Base-by-base conservation (phyloP, 805 yeast genomes). In the Ogataea dorogensis region DNA sequence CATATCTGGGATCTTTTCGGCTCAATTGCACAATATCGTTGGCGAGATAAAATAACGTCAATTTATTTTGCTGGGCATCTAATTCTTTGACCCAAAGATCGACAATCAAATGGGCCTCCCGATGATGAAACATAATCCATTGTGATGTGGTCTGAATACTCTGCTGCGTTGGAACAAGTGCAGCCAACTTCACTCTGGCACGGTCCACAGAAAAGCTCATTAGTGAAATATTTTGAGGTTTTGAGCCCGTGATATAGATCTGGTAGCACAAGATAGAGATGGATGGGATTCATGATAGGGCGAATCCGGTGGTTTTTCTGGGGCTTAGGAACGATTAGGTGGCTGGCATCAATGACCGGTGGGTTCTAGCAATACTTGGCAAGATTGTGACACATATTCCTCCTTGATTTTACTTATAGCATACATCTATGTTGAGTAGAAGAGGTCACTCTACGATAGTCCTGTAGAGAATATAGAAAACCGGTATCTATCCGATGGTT, bases 11-110 rank as follows among this genome's bases (percentile, higher is more conserved):
- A 49, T 78, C 76, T 21, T 81, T 78, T 40, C 79, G 69, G 3
- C 88, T 77, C 54, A 83, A 83, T 58, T 86, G 96, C 1, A 86
- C 81, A 15, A 86, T 79, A 47, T 86, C 96, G 56, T 86, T 86
- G 33, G 83, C 81, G 10, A 86, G 64, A 51, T 86, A 86, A 16
- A 86, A 67, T 38, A 82, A 59, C 2, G 81, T 69, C 33, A 81
- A 66, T 41, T 70, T 72, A 49, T 72, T 38, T n/a, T 32, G 40
- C 14, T 52, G 40, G 4, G 43, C 30, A 3, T 28, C 15, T 14
- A 48, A 42, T 17, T 42, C 37, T 8, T 36, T 25, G 19, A 66
- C 57, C 87, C 87, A 81, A 5, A 70, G 61, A 17, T 59, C 53
- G 7, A 80, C 85, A 19, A 75, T 67, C 18, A 68, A 66, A 2